phyloP scores from a whole-genome alignment of 2,329 filamentous ascomycete species.

The Pyrenophora teres region DNA sequence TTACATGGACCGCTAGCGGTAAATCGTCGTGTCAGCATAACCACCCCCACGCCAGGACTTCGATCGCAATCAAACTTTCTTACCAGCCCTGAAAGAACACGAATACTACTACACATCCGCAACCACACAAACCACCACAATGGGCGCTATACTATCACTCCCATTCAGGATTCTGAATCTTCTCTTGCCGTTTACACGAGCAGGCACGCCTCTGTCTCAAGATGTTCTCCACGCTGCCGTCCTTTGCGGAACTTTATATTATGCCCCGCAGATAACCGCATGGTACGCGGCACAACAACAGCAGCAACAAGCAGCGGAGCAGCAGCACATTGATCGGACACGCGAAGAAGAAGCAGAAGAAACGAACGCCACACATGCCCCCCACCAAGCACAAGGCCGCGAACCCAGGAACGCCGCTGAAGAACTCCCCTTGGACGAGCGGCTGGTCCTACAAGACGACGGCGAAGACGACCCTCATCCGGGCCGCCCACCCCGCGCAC shows the following conservation, averaged over 20 bases:
- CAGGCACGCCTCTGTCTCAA: slow-evolving; percentile 53
- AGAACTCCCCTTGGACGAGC: slow-evolving; percentile 31
- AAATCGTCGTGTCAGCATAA: background rate
- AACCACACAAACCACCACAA: slow-evolving; percentile 13
- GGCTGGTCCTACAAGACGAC: slow-evolving; percentile 32
- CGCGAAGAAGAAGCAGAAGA: background rate
- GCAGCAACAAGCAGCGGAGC: slow-evolving; percentile 7
- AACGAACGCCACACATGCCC: background rate
- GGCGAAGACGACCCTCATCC: slow-evolving; percentile 12
- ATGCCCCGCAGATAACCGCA: slow-evolving; percentile 53
- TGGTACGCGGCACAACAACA: slow-evolving; percentile 38
- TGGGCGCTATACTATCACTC: slow-evolving; percentile 39
- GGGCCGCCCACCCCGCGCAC: background rate
- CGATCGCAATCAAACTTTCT: background rate
- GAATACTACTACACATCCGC: no score
- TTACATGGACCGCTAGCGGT: slow-evolving; percentile 4
- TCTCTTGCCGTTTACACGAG: slow-evolving; percentile 55
- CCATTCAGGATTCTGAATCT: slow-evolving; percentile 46
- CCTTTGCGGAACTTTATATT: slow-evolving; percentile 54
- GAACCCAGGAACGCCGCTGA: slow-evolving; percentile 3
- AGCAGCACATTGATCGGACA: background rate
- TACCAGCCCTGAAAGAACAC: background rate
- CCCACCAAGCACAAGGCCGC: background rate
- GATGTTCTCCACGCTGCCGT: slow-evolving; percentile 53
- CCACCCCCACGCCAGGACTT: no score